Base-by-base conservation (phyloP, 2,329 filamentous ascomycete genomes). In the Torrubiellomyces zombiae region DNA sequence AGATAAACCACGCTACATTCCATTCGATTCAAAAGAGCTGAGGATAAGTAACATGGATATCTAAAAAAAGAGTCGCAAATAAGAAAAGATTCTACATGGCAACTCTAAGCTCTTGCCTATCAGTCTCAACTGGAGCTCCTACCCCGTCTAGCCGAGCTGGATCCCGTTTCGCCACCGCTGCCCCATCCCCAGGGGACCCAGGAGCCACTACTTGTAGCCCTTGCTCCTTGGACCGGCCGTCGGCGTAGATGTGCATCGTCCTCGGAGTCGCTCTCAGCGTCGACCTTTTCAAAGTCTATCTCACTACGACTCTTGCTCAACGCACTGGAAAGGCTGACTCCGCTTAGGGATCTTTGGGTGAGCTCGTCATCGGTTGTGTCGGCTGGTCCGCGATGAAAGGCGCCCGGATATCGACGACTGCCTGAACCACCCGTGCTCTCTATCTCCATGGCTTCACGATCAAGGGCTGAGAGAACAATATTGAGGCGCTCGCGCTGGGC, bases 271-370 rank as follows among this genome's bases (percentile, higher is more conserved):
- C 72, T 75, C 43, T 85, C 77, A 17, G 74, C 71, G 33, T 89
- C 78, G 37, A 91, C 80, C 46, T 81, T 79, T 43, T 92, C 83
- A 43, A 94, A 94, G 38, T 92, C 86, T 12, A 67, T 69, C 45
- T 93, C 83, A 47, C 80, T 91, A 34, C 73, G 72, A 43, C 79
- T 86, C 55, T 86, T 86, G 39, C 69, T 75, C 39, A 92, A 53
- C 3, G 58, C 69, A 32, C 62, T 65, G 38, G 50, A 50, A 25
- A 48, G 47, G 35, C 58, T 60, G 23, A 58, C 47, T n/a, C 61
- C 57, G 46, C 57, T 57, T 31, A 56, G 47, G 16, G 53, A 56
- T 25, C 61, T 51, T 32, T 58, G 49, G 3, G 47, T 40, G 12
- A 42, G 38, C 10, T 46, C 44, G 3, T 50, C 45, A 19, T 45